Conservation (phyloP, 2,329 filamentous ascomycete genomes). For the Epicoccum sorghinum region DNA sequence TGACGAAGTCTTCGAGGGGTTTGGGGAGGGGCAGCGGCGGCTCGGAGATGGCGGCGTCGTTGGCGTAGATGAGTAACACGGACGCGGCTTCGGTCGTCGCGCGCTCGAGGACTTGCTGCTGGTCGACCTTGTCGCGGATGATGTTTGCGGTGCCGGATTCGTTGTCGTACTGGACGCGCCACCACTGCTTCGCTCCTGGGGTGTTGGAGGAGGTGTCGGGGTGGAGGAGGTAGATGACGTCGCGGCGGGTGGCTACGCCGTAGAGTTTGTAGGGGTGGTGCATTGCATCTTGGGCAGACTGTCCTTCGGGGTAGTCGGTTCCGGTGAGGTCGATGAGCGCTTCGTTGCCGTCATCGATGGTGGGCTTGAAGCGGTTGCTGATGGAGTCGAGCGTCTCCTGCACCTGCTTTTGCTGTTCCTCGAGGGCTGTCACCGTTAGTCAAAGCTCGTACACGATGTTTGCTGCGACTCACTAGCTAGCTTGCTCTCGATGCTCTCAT, state of each 20-base stretch:
- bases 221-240: constrained; percentile 63
- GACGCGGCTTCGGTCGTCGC: constrained; percentile 58
- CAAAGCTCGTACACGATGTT: background rate
- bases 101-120: constrained; percentile 61
- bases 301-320: constrained; percentile 23
- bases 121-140: constrained; percentile 49
- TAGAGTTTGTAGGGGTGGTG: constrained; percentile 59
- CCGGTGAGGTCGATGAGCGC: constrained; percentile 35
- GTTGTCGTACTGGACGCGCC: constrained; percentile 43
- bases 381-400: constrained; percentile 51
- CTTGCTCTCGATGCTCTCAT: constrained; percentile 42
- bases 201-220: constrained; percentile 34
- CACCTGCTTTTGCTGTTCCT: constrained; percentile 50
- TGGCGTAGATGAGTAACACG: constrained; percentile 66
- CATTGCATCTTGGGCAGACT: constrained; percentile 31
- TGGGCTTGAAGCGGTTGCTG: constrained; percentile 55
- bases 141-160: constrained; percentile 33
- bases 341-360: constrained; percentile 43
- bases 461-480: constrained; percentile 31
- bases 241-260: constrained; percentile 63
- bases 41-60: constrained; percentile 46
- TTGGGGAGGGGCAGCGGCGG: constrained; percentile 28
- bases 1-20: constrained; percentile 52
- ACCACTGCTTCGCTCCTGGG: constrained; percentile 39
- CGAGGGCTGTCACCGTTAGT: constrained; percentile 47